Percentiles rank a stretch among this genome's conserved stretches.
phyloP scores from a whole-genome alignment of 169 alveolate species.

The Plasmodium fragile region DNA sequence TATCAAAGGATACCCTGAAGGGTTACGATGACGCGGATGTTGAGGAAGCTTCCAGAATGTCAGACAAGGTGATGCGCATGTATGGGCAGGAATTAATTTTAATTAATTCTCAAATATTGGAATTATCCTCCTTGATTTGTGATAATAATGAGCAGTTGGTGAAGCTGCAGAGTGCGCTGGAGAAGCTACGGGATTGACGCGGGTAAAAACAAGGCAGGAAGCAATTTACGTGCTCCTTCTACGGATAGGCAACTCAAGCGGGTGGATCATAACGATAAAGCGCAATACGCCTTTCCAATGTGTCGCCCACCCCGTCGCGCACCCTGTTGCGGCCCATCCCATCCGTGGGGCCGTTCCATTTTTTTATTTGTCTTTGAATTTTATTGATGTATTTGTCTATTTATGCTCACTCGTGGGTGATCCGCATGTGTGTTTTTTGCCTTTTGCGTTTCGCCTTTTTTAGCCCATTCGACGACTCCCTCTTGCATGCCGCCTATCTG shows the following conservation, averaged over 20 bases:
- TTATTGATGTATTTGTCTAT: slow-evolving; percentile 3
- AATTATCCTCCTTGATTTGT: slow-evolving; percentile 45
- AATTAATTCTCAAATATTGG: slow-evolving; percentile 53
- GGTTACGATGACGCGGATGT: slow-evolving; percentile 8
- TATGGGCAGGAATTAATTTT: slow-evolving; percentile 75
- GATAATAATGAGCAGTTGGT: slow-evolving; percentile 59
- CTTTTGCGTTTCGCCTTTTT: neutral
- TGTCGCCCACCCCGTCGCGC: neutral
- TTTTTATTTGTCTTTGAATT: neutral
- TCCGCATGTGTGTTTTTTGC: neutral
- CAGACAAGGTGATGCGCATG: slow-evolving; percentile 75
- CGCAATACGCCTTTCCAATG: neutral
- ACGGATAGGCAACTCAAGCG: neutral
- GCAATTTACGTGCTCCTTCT: neutral
- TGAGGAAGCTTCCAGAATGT: slow-evolving; percentile 55
- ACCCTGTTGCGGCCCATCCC: neutral
- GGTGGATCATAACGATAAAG: neutral
- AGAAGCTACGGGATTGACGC: slow-evolving; percentile 17
- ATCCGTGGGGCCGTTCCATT: neutral
- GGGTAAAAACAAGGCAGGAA: neutral
- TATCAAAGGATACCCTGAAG: slow-evolving; percentile 49
- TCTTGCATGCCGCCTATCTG: neutral
- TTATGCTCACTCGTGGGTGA: neutral
- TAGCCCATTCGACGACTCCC: neutral
- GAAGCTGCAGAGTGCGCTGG: slow-evolving; percentile 35